Base-by-base conservation (phyloP, 176 grass and related monocot species). In the Triticum urartu region DNA sequence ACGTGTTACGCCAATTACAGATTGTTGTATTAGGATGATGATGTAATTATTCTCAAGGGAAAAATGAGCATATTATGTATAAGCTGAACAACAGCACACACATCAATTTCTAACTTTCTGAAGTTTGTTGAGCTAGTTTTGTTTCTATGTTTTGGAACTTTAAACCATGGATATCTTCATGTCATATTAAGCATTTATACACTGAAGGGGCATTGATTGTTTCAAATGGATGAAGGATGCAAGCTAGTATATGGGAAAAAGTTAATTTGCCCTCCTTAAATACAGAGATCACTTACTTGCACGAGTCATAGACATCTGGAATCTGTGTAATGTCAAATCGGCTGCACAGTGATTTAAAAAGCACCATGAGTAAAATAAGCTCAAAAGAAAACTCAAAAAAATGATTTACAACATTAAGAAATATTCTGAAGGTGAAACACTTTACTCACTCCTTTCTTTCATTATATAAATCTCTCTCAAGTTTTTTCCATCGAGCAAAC, bases 401-500 rank as follows among this genome's bases (percentile, higher is more conserved):
- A 2, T 26, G 9, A 83, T 72, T 67, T 56, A 30, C 65, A 12
- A 79, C 52, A 87, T 75, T 47, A 76, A 73, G 17, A 77, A 77
- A 86, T 79, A 42, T 36, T 81, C 20, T 75, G 72, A 82, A 83
- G 18, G n/a, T 79, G 61, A 88, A 89, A 75, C 80, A 79, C 35
- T 87, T 58, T 87, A 88, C 89, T 78, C 86, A 95, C 93, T 92
- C 94, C 70, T 98, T 98, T 94, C 97, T 90, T 91, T 98, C 97
- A 85, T 94, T 95, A 82, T 98, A 98, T 54, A 98, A 86, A 84
- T 98, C 97, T 63, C 94, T 95, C 81, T 94, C 90, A 60, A 92
- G 94, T 91, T 98, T 98, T 83, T 93, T 98, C 97, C 97, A 98
- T 56, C 97, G 85, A 81, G 97, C 97, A 91, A 88, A 95, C 97